Conservation (phyloP, 2,329 filamentous ascomycete genomes). For the Epichloe coenophiala region DNA sequence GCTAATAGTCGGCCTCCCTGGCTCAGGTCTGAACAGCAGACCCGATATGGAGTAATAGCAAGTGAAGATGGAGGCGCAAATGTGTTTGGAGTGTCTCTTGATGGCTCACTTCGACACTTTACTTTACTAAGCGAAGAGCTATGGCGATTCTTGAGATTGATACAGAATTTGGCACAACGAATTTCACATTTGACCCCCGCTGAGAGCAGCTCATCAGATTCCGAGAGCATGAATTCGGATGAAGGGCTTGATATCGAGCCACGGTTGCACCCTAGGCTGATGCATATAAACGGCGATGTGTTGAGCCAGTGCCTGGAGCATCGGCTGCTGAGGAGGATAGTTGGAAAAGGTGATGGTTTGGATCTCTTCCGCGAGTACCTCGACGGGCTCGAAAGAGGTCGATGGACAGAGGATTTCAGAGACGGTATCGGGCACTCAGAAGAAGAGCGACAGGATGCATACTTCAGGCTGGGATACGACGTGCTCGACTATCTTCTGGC, state of each 20-base stretch:
- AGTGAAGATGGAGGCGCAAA: conserved; percentile 33
- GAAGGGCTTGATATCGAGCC: conserved; percentile 21
- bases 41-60: conserved; percentile 28
- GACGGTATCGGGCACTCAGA: conserved; percentile 6
- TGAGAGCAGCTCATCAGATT: background rate
- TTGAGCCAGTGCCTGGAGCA: conserved; percentile 39
- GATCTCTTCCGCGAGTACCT: conserved; percentile 35
- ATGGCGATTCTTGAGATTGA: conserved; percentile 56
- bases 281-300: conserved; percentile 57
- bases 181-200: conserved; percentile 33
- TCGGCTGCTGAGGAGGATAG: conserved; percentile 30
- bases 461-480: conserved; percentile 37
- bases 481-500: conserved; percentile 40
- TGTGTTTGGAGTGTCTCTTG: conserved; percentile 51
- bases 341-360: conserved; percentile 19
- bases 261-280: conserved; percentile 27
- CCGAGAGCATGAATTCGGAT: conserved; percentile 11
- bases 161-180: conserved; percentile 53
- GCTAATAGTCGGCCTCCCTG: conserved; percentile 40
- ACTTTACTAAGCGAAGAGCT: conserved; percentile 47
- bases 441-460: conserved; percentile 17
- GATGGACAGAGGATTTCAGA: conserved; percentile 22
- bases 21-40: conserved; percentile 21
- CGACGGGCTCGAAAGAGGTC: conserved; percentile 32
- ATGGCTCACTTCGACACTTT: conserved; percentile 59